Conservation (phyloP, 2,329 filamentous ascomycete species). For the Exophiala viscosa region DNA sequence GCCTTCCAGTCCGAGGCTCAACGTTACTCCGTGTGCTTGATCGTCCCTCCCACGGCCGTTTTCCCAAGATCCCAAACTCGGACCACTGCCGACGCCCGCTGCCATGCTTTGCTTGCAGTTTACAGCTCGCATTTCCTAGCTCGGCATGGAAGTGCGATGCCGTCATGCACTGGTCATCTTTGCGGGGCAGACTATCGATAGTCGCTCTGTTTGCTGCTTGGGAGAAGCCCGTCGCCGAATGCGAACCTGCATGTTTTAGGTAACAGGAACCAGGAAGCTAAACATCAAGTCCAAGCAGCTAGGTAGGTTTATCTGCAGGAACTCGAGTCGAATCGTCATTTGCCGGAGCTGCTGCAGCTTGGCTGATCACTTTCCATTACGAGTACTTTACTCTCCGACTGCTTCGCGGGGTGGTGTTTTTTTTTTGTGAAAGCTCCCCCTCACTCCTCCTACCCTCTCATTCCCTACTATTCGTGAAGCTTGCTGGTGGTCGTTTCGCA, state of each 20-base stretch:
- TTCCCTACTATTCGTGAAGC: neutral
- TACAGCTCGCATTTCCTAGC: neutral
- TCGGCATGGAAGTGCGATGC: neutral
- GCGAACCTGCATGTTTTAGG: constrained; percentile 4
- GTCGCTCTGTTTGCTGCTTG: neutral
- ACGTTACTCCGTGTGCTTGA: neutral
- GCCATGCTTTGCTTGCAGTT: neutral
- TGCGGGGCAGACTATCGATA: neutral
- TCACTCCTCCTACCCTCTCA: neutral
- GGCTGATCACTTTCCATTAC: constrained; percentile 9
- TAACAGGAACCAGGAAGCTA: constrained; percentile 16
- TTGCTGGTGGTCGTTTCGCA: neutral
- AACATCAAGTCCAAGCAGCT: neutral
- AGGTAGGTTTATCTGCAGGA: constrained; percentile 11
- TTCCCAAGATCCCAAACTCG: too few relatives aligned
- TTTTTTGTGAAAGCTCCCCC: neutral
- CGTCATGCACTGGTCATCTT: neutral
- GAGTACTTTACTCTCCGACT: constrained; percentile 1
- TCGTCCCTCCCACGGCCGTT: neutral
- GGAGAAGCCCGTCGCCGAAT: constrained; percentile 1
- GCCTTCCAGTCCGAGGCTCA: too few relatives aligned
- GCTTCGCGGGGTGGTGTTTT: neutral
- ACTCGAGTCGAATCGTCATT: neutral
- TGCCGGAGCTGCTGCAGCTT: constrained; percentile 2
- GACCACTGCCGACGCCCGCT: neutral